phyloP scores from a whole-genome alignment of 345 rosid species.

The Tarenaya hassleriana region DNA sequence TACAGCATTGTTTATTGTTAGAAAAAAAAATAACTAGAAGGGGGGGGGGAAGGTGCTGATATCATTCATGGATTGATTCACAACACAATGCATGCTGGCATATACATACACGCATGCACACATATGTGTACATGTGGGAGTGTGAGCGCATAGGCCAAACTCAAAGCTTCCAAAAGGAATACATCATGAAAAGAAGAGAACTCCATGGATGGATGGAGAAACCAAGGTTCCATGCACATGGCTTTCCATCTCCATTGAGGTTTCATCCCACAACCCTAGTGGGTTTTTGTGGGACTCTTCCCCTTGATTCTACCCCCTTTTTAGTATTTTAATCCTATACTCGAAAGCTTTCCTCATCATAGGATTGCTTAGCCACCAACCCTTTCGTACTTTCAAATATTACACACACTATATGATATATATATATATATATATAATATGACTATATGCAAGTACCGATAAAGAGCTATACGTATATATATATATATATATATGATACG shows the following conservation, averaged over 20 bases:
- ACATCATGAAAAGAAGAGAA: slow-evolving; percentile 59
- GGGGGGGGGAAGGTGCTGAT: slow-evolving; percentile 28
- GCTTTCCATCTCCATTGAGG: slow-evolving; percentile 35
- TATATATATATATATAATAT: too few relatives aligned
- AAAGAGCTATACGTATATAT: slow-evolving; percentile 4
- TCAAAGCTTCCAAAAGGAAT: slow-evolving; percentile 39
- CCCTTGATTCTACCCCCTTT: background rate
- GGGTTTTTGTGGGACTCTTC: slow-evolving; percentile 31
- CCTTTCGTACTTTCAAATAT: too few relatives aligned
- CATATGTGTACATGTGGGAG: background rate
- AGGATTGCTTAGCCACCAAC: slow-evolving; percentile 29
- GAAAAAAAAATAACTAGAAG: slow-evolving; percentile 23
- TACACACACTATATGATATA: too few relatives aligned
- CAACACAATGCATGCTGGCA: slow-evolving; percentile 16
- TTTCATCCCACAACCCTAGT: slow-evolving; percentile 27
- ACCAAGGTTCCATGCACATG: slow-evolving; percentile 66
- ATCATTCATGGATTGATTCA: slow-evolving; percentile 24
- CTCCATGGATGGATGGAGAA: slow-evolving; percentile 47
- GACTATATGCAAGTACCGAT: slow-evolving; percentile 29
- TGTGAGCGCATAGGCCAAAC: slow-evolving; percentile 39
- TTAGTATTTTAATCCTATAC: background rate
- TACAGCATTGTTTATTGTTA: too few relatives aligned
- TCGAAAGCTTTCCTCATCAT: slow-evolving; percentile 19
- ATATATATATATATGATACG: background rate
- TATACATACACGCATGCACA: background rate